Conservation (phyloP, 1,284 basidiomycete species). For the Entoloma clypeatum region DNA sequence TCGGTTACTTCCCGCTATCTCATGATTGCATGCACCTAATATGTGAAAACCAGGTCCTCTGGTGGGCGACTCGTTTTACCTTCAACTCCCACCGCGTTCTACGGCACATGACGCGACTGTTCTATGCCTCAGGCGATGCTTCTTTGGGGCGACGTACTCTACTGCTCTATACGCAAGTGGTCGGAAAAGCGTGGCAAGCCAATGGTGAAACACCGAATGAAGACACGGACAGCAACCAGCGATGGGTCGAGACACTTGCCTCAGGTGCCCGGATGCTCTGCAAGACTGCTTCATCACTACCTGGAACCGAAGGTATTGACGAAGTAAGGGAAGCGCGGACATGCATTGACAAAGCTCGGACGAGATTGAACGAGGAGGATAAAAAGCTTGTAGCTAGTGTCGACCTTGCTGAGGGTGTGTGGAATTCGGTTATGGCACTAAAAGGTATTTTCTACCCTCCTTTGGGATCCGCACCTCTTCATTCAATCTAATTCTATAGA, state of each 20-base stretch:
- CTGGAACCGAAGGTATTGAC: conserved; percentile 37
- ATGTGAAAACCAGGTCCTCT: conserved; percentile 55
- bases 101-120: conserved; percentile 76
- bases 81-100: conserved; percentile 86
- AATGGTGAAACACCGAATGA: conserved; percentile 14
- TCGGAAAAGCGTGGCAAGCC: conserved; percentile 68
- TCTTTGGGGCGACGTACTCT: conserved; percentile 74
- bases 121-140: conserved; percentile 61
- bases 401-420: conserved; percentile 65
- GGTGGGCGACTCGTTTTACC: conserved; percentile 89
- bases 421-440: conserved; percentile 54
- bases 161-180: conserved; percentile 79
- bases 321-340: conserved; percentile 58
- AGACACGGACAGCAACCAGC: conserved; percentile 48
- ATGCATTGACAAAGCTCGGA: conserved; percentile 53
- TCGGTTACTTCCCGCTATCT: conserved; percentile 33
- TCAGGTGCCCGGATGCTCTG: conserved; percentile 77
- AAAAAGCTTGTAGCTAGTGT: conserved; percentile 48
- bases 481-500: conserved; percentile 39
- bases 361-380: conserved; percentile 44
- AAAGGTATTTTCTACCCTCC: conserved; percentile 41
- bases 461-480: not conserved
- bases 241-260: conserved; percentile 69
- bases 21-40: conserved; percentile 12
- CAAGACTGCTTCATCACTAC: conserved; percentile 35